These are phyloP conservation scores for Lasiosphaeria ovina DNA, from an alignment of 495 filamentous ascomycete genomes.

Conservation along the genomic window DNA sequence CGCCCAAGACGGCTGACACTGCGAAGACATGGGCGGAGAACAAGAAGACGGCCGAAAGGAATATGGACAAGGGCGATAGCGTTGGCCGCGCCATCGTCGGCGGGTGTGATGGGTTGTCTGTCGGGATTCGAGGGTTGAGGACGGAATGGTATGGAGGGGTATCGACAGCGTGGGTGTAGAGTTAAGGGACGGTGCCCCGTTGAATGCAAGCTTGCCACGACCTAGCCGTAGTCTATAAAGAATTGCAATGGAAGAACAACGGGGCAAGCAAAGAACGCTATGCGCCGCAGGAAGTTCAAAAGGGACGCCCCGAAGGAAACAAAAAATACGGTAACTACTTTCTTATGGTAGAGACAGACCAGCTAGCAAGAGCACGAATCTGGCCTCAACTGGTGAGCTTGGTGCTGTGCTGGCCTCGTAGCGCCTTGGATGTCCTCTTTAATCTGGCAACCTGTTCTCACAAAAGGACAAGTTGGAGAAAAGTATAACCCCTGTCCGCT, in stretches of 20 bases:
- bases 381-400: constrained; percentile 17
- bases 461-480: constrained; percentile 38
- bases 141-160: not conserved
- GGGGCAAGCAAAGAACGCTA: constrained; percentile 9
- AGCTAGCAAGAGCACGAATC: constrained; percentile 15
- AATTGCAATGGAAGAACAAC: not conserved
- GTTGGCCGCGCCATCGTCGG: constrained; percentile 43
- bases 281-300: constrained; percentile 2
- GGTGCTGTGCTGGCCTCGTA: not conserved
- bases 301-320: constrained; percentile 5
- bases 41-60: constrained; percentile 48
- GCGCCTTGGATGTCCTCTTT: not conserved
- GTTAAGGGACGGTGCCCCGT: not conserved
- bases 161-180: not conserved
- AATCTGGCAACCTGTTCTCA: constrained; percentile 28
- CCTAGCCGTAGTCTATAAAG: not conserved
- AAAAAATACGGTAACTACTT: constrained; percentile 3
- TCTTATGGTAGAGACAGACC: constrained; percentile 12
- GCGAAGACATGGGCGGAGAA: constrained; percentile 51
- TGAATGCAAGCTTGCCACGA: constrained; percentile 1
- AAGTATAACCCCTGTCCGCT: constrained; percentile 20
- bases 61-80: constrained; percentile 42
- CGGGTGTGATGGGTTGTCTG: constrained; percentile 16
- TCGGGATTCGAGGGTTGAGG: constrained; percentile 1
- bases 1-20: constrained; percentile 74